Evolutionary conservation across 257 asterid species (phyloP).

Genomic region (Solanum pimpinellifolium): DNA sequence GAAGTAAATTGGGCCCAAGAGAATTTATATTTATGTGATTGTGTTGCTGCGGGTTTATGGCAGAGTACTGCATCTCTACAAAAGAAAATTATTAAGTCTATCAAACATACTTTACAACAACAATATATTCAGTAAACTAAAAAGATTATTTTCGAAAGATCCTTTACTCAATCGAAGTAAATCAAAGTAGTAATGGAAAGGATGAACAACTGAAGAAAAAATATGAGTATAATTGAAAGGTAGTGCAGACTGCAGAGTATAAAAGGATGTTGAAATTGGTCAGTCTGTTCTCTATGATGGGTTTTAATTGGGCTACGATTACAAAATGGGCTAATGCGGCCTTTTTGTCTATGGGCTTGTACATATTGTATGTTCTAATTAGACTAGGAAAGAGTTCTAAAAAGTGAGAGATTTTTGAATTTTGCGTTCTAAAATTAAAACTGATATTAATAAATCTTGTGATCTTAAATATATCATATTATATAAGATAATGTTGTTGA

Average conservation of each 20-base stretch:
- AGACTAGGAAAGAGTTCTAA: not conserved
- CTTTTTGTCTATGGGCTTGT: not conserved
- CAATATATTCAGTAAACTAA: not conserved
- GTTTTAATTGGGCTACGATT: not conserved
- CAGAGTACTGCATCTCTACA: not conserved
- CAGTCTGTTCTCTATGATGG: not conserved
- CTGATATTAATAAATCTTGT: not conserved
- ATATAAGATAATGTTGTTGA: not conserved
- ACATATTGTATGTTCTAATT: not conserved
- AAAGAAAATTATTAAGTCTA: not conserved
- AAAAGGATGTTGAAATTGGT: not conserved
- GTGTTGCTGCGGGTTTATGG: not conserved
- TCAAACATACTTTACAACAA: not conserved
- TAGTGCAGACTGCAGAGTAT: not conserved
- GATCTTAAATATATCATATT: not conserved
- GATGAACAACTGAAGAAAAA: not conserved
- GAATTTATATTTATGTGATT: no score
- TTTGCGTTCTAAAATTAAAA: not conserved
- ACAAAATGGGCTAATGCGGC: not conserved
- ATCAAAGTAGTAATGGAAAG: rapidly evolving
- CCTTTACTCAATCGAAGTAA: not conserved
- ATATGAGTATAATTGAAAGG: no score
- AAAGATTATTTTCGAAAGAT: not conserved
- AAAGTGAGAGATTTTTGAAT: not conserved
- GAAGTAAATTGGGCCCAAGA: not conserved